phyloP scores from a whole-genome alignment of 1,284 basidiomycete species.

The Tilletiaria anomala region DNA sequence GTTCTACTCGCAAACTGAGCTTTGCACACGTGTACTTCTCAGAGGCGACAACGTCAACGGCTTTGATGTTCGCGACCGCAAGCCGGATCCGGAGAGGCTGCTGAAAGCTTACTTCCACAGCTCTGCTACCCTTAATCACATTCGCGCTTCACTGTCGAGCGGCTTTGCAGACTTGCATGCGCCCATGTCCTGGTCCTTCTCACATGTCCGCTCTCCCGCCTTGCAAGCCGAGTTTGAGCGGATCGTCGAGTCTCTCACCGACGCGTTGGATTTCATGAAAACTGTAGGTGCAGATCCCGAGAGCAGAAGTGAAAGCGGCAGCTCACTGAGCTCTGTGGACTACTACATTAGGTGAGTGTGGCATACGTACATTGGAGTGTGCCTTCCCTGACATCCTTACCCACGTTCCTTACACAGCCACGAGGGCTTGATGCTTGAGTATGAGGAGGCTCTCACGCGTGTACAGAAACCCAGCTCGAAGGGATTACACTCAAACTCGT shows the following conservation, averaged over 20 bases:
- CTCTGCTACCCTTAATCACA: conserved; percentile 78
- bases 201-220: conserved; percentile 69
- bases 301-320: too few relatives aligned
- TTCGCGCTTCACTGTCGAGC: conserved; percentile 71
- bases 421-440: conserved; percentile 82
- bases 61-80: conserved; percentile 55
- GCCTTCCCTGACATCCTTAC: not conserved
- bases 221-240: conserved; percentile 66
- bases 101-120: conserved; percentile 87
- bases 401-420: conserved; percentile 51
- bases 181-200: conserved; percentile 79
- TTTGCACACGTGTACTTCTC: conserved; percentile 3
- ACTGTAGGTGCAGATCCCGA: conserved; percentile 58
- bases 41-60: conserved; percentile 96
- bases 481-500: too few relatives aligned
- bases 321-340: conserved; percentile 65
- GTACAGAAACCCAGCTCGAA: too few relatives aligned
- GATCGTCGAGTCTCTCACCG: conserved; percentile 69
- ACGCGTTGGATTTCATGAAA: conserved; percentile 81
- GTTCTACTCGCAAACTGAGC: conserved; percentile 14
- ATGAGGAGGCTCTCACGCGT: conserved; percentile 82
- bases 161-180: conserved; percentile 77
- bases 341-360: too few relatives aligned
- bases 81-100: conserved; percentile 73
- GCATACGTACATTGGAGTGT: not conserved